Evolutionary conservation across 176 grass and related monocot species (phyloP).

Genomic region (Paspalum vaginatum): DNA sequence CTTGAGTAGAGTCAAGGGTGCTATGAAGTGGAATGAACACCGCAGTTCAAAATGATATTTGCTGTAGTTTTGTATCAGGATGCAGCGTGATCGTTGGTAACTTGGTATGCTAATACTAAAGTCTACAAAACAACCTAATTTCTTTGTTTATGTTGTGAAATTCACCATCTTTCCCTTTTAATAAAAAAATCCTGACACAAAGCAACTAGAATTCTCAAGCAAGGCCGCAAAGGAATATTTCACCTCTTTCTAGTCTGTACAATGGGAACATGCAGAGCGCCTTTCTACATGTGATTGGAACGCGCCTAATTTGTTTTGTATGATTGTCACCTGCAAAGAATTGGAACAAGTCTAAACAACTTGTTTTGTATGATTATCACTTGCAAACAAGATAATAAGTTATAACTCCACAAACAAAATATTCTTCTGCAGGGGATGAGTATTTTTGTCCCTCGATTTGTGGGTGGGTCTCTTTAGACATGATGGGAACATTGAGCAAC

Average conservation of each 20-base stretch:
- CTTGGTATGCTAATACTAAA: background rate
- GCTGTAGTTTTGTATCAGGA: background rate
- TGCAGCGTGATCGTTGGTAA: background rate
- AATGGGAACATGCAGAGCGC: background rate
- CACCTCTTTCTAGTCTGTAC: background rate
- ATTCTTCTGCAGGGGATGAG: slow-evolving; percentile 24
- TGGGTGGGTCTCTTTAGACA: slow-evolving; percentile 20
- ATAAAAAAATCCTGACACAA: background rate
- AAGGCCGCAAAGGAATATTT: background rate
- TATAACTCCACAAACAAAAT: background rate
- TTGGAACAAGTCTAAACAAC: slow-evolving; percentile 14
- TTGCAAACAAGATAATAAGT: slow-evolving; percentile 33
- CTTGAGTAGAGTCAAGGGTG: background rate
- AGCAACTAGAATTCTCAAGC: slow-evolving; percentile 6
- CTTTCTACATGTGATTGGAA: slow-evolving; percentile 26
- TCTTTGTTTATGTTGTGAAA: background rate
- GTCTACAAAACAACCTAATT: background rate
- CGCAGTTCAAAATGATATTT: background rate
- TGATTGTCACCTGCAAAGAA: slow-evolving; percentile 37
- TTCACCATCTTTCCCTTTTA: background rate
- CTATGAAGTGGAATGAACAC: background rate
- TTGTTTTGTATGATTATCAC: slow-evolving; percentile 34
- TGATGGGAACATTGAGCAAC: slow-evolving; percentile 35
- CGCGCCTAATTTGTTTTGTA: slow-evolving; percentile 31
- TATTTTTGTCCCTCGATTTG: slow-evolving; percentile 34